Evolutionary conservation across 768 basidiomycete species (phyloP).

Genomic region (Pleurotus citrinopileatus): DNA sequence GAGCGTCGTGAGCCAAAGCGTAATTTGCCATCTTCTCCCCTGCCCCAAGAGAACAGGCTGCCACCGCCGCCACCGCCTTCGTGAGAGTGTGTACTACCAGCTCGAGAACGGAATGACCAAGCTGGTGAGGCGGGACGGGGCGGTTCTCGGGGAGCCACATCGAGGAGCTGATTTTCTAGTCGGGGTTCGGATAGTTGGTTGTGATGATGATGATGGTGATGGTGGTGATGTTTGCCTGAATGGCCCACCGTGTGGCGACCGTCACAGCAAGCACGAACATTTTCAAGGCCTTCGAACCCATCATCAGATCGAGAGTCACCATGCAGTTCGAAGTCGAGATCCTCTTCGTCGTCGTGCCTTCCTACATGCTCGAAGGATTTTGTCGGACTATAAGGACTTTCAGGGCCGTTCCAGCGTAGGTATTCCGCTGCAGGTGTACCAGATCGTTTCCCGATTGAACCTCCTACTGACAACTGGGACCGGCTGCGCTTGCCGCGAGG

Average conservation of each 20-base stretch:
- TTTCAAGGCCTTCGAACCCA: constrained; percentile 90
- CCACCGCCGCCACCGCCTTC: constrained; percentile 46
- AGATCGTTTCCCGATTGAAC: constrained; percentile 79
- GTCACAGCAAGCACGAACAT: constrained; percentile 90
- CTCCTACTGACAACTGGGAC: constrained; percentile 71
- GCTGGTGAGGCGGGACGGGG: constrained; percentile 73
- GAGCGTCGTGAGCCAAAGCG: constrained; percentile 74
- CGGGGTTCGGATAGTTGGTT: constrained; percentile 35
- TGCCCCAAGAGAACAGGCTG: constrained; percentile 68
- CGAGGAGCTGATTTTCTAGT: constrained; percentile 46
- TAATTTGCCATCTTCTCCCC: constrained; percentile 60
- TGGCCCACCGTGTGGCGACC: constrained; percentile 83
- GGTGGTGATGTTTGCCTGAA: constrained; percentile 51
- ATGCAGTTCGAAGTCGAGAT: constrained; percentile 82
- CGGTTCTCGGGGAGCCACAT: constrained; percentile 44
- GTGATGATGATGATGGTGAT: constrained; percentile 59
- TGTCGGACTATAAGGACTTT: constrained; percentile 74
- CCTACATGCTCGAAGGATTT: constrained; percentile 61
- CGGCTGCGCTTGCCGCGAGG: constrained; percentile 76
- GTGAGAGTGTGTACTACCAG: constrained; percentile 71
- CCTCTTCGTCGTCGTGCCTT: constrained; percentile 41
- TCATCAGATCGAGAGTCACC: constrained; percentile 70
- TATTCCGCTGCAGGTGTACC: constrained; percentile 94
- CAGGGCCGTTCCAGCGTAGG: constrained; percentile 73
- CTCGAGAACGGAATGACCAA: constrained; percentile 82